phyloP scores from a whole-genome alignment of 306 rosid genomes.

The Crotalaria pallida region DNA sequence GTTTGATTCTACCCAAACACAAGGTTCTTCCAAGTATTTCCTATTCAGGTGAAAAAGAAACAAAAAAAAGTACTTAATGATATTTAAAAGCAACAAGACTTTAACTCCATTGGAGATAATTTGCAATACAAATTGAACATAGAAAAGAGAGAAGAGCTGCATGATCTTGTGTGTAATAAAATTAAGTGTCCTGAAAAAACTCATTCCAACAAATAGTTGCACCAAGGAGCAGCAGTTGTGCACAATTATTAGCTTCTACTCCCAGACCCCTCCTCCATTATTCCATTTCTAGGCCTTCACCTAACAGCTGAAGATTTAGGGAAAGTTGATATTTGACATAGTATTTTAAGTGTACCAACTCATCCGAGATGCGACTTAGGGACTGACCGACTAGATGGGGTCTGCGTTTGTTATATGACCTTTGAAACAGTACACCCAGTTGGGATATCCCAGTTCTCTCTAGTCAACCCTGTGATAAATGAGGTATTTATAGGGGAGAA shows the following conservation, averaged over 20 bases:
- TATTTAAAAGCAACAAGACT: constrained; percentile 6
- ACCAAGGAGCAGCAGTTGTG: neutral
- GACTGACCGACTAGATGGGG: too few species aligned
- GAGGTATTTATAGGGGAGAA: too few species aligned
- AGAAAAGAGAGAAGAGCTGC: neutral
- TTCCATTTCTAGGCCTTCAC: neutral
- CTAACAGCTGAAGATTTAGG: neutral
- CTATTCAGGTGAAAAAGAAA: constrained; percentile 20
- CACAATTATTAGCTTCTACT: neutral
- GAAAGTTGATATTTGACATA: neutral
- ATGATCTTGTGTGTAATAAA: neutral
- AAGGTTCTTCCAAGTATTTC: constrained; percentile 66
- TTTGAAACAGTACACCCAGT: too few species aligned
- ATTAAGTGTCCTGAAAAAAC: neutral
- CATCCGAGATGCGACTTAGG: too few species aligned
- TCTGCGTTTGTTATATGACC: too few species aligned
- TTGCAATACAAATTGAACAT: neutral
- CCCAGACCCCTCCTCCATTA: neutral
- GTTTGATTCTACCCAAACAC: constrained; percentile 78
- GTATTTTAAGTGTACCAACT: too few species aligned
- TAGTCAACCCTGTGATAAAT: too few species aligned
- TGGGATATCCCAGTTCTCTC: too few species aligned
- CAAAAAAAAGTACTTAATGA: neutral
- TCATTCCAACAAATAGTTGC: neutral
- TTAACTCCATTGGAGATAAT: neutral